Evolutionary conservation across 1,139 yeast species (phyloP).

Genomic region (Meyerozyma sp.): DNA sequence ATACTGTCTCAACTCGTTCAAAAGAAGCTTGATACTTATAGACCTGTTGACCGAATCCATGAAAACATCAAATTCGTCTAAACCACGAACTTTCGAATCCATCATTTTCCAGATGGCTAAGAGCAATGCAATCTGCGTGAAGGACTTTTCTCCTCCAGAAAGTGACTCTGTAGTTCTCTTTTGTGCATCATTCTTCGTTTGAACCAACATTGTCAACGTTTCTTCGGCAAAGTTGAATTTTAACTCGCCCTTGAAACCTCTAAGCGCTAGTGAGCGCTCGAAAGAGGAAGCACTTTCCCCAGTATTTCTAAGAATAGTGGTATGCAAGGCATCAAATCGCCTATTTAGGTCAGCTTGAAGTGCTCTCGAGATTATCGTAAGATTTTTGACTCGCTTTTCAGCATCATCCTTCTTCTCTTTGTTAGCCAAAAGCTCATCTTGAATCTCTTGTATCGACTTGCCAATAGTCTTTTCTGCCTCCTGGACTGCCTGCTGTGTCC

Average conservation of each 20-base stretch:
- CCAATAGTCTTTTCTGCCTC: conserved; percentile 35
- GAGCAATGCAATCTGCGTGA: conserved; percentile 82
- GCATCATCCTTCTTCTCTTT: conserved; percentile 25
- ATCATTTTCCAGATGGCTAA: conserved; percentile 91
- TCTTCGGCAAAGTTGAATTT: conserved; percentile 54
- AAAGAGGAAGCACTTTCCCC: conserved; percentile 41
- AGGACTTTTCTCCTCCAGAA: conserved; percentile 97
- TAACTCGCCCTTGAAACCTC: conserved; percentile 75
- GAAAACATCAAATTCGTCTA: conserved; percentile 96
- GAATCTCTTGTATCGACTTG: conserved; percentile 33
- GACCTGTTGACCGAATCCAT: conserved; percentile 94
- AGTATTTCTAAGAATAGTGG: conserved; percentile 32
- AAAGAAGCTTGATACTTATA: conserved; percentile 70
- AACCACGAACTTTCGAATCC: conserved; percentile 80
- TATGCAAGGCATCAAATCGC: conserved; percentile 46
- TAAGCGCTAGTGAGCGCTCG: conserved; percentile 51
- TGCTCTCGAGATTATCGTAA: conserved; percentile 18
- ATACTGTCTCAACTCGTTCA: conserved; percentile 55
- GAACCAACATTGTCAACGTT: conserved; percentile 50
- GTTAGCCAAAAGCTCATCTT: conserved; percentile 22
- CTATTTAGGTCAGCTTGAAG: conserved; percentile 34
- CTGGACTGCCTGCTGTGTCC: conserved; percentile 26
- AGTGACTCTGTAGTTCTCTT: conserved; percentile 74
- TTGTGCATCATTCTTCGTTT: conserved; percentile 54
- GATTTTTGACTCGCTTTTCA: conserved; percentile 17